phyloP scores from a whole-genome alignment of 345 rosid species.

The Barbarea vulgaris region DNA sequence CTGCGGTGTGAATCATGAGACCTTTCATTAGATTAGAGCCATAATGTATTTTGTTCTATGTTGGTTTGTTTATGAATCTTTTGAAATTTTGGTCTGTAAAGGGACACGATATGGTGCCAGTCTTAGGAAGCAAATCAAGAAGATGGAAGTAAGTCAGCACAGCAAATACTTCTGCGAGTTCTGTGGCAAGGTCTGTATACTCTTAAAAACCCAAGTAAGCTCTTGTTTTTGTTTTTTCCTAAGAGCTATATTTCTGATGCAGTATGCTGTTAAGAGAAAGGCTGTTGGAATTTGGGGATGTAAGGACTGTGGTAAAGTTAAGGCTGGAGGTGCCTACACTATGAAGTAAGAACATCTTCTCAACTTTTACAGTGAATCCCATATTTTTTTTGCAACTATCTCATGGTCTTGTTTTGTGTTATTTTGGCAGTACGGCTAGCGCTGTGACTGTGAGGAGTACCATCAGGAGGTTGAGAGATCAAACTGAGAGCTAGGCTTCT shows the following conservation, averaged over 20 bases:
- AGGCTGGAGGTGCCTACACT: constrained; percentile 88
- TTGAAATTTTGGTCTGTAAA: not conserved
- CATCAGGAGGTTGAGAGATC: constrained; percentile 26
- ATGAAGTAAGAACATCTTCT: constrained; percentile 54
- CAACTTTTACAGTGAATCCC: not conserved
- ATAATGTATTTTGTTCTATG: not conserved
- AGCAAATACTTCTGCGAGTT: constrained; percentile 87
- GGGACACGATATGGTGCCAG: constrained; percentile 87
- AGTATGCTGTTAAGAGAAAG: constrained; percentile 87
- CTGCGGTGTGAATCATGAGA: not conserved
- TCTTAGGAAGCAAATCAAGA: constrained; percentile 86
- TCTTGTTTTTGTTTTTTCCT: not conserved
- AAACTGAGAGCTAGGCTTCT: constrained; percentile 25
- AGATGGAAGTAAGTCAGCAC: constrained; percentile 89
- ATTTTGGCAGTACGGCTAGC: constrained; percentile 45
- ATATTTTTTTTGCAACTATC: not conserved
- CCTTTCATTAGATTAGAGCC: not conserved
- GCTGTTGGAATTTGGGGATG: constrained; percentile 92
- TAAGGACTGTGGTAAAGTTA: constrained; percentile 84
- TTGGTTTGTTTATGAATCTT: not conserved
- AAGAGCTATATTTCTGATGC: constrained; percentile 11
- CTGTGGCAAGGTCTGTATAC: constrained; percentile 68
- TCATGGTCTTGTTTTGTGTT: constrained; percentile 25
- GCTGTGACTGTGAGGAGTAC: constrained; percentile 63
- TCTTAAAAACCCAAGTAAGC: not conserved